These are phyloP conservation scores for Rhodomyrtus psidioides DNA, from an alignment of 441 rosid genomes.

Conservation along the genomic window DNA sequence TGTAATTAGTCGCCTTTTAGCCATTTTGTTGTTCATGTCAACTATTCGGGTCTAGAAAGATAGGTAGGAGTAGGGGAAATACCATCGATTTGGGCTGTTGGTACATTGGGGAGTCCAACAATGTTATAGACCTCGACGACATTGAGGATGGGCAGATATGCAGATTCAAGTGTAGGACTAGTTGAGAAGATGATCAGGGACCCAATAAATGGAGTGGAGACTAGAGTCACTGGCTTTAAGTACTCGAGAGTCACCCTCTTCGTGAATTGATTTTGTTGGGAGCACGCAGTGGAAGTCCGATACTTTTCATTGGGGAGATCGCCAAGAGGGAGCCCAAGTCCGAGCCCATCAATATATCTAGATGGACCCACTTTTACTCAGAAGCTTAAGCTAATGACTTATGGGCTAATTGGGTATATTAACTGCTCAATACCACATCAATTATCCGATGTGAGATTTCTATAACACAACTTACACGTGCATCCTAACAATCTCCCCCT, in stretches of 20 bases:
- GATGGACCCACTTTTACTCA: no score
- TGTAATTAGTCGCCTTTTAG: not conserved
- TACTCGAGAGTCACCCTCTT: not conserved
- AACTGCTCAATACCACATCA: no score
- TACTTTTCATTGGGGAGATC: no score
- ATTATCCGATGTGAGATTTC: no score
- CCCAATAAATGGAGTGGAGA: not conserved
- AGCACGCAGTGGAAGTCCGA: no score
- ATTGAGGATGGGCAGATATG: constrained; percentile 27
- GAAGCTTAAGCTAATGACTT: no score
- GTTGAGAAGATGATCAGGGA: constrained; percentile 9
- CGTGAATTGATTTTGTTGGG: no score
- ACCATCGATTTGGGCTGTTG: constrained; percentile 23
- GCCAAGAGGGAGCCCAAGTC: no score
- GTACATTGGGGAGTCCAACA: not conserved
- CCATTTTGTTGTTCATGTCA: not conserved
- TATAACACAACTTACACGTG: no score
- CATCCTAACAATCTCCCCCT: no score
- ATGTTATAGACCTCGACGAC: constrained; percentile 20
- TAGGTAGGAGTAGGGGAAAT: not conserved
- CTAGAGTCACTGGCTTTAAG: not conserved
- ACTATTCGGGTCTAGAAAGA: not conserved
- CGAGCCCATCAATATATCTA: no score
- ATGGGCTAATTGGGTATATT: no score
- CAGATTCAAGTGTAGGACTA: constrained; percentile 2